These are phyloP conservation scores for Candida montana DNA, from an alignment of 805 yeast species.

Conservation along the genomic window DNA sequence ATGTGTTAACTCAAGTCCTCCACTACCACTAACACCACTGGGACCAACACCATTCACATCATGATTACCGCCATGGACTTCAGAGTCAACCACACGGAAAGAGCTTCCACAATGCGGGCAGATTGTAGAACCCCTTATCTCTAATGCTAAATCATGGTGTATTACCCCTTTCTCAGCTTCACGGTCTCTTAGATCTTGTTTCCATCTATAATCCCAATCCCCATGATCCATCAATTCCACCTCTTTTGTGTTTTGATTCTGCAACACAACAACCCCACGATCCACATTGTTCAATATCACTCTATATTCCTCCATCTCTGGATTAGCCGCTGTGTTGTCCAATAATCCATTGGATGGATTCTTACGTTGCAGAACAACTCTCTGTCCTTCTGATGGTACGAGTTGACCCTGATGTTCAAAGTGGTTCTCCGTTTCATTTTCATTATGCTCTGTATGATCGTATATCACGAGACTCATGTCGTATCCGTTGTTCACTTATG, in stretches of 20 bases:
- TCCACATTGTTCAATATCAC: slow-evolving; percentile 1
- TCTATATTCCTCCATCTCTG: slow-evolving; percentile 2
- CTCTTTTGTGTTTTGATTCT: slow-evolving; percentile 8
- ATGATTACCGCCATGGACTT: not conserved
- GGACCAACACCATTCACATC: not conserved
- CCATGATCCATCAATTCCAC: slow-evolving; percentile 7
- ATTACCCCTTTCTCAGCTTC: too few species aligned
- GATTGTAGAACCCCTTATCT: not conserved
- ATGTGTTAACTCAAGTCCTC: not conserved
- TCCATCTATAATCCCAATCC: too few species aligned
- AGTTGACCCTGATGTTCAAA: too few species aligned
- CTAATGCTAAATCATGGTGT: too few species aligned
- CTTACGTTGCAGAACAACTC: too few species aligned
- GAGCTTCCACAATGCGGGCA: slow-evolving; percentile 12
- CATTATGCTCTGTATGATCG: not conserved
- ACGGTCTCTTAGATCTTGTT: too few species aligned
- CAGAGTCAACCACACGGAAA: not conserved
- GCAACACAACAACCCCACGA: slow-evolving; percentile 7
- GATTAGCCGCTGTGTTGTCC: too few species aligned
- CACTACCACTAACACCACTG: not conserved
- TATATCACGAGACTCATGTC: slow-evolving; percentile 7
- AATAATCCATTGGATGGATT: too few species aligned
- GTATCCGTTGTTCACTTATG: too few species aligned
- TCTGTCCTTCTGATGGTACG: too few species aligned
- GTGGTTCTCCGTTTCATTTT: too few species aligned